These are phyloP conservation scores for Arxiozyma telluris DNA, from an alignment of 1,139 yeast species.

Conservation along the genomic window DNA sequence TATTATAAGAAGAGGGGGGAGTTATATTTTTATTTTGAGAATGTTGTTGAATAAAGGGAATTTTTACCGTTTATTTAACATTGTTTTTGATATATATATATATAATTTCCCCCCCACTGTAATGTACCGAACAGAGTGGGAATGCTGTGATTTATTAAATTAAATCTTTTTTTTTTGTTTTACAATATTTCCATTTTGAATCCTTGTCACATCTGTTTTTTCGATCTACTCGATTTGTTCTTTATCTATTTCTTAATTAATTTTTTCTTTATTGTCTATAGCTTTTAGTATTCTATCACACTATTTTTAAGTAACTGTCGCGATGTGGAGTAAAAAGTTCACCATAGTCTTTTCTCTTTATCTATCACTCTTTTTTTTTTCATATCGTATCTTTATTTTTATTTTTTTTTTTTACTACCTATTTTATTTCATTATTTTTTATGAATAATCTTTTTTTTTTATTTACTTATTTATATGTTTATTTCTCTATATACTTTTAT, in stretches of 20 bases:
- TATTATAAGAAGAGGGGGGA: background rate
- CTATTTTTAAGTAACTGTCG: background rate
- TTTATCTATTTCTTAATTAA: background rate
- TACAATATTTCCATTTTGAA: conserved; percentile 25
- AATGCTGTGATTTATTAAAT: conserved; percentile 4
- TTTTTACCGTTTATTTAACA: background rate
- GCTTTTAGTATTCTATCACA: background rate
- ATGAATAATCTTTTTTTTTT: background rate
- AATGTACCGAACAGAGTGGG: conserved; percentile 24
- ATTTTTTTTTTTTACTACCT: background rate
- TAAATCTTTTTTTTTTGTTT: background rate
- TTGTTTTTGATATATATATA: background rate
- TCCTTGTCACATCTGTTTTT: conserved; percentile 23
- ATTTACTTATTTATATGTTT: background rate
- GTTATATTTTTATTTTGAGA: too few species aligned
- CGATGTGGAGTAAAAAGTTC: background rate
- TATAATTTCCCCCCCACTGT: background rate
- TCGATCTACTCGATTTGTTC: background rate
- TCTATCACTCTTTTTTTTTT: too few species aligned
- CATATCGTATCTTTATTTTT: background rate
- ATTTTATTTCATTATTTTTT: background rate
- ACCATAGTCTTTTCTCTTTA: background rate
- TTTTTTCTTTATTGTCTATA: background rate
- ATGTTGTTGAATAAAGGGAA: background rate
- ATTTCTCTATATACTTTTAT: background rate